A percentile compares a stretch with the other conserved stretches of the same genome.
These are phyloP conservation scores for Diplodia sapinea DNA, from an alignment of 2,329 filamentous ascomycete genomes.

Conservation along the genomic window DNA sequence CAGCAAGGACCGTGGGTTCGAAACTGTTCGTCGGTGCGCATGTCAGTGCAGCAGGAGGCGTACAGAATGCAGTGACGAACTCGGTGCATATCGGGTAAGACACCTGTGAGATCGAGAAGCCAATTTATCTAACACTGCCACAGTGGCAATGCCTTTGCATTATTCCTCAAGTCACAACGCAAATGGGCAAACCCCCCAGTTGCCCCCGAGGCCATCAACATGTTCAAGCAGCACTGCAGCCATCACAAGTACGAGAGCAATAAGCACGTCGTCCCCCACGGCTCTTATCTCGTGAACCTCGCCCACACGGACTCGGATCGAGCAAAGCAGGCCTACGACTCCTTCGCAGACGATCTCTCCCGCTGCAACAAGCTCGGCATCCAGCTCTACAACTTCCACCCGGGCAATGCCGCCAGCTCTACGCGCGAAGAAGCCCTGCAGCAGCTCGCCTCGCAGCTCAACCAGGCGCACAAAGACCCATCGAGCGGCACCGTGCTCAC, in stretches of 20 bases:
- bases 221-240: conserved; percentile 72
- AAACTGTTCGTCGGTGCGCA: conserved; percentile 91
- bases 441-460: conserved; percentile 82
- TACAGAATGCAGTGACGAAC: conserved; percentile 86
- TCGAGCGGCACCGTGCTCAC: conserved; percentile 75
- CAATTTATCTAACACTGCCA: conserved; percentile 37
- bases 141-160: conserved; percentile 86
- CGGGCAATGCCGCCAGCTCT: conserved; percentile 75
- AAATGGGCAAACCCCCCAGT: conserved; percentile 91
- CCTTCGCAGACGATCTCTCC: conserved; percentile 85
- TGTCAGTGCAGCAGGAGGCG: conserved; percentile 86
- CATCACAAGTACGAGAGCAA: conserved; percentile 73
- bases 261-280: conserved; percentile 84
- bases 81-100: conserved; percentile 72
- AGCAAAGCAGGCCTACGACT: conserved; percentile 81
- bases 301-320: conserved; percentile 82
- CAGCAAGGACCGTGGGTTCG: conserved; percentile 70
- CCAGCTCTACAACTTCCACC: conserved; percentile 96
- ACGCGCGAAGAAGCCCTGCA: conserved; percentile 71
- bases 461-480: conserved; percentile 74
- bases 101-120: background rate
- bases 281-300: conserved; percentile 95
- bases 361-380: conserved; percentile 89
- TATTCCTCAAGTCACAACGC: conserved; percentile 95
- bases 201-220: conserved; percentile 67